These are phyloP conservation scores for Pisolithus tinctorius DNA, from an alignment of 768 basidiomycete genomes.

Conservation along the genomic window DNA sequence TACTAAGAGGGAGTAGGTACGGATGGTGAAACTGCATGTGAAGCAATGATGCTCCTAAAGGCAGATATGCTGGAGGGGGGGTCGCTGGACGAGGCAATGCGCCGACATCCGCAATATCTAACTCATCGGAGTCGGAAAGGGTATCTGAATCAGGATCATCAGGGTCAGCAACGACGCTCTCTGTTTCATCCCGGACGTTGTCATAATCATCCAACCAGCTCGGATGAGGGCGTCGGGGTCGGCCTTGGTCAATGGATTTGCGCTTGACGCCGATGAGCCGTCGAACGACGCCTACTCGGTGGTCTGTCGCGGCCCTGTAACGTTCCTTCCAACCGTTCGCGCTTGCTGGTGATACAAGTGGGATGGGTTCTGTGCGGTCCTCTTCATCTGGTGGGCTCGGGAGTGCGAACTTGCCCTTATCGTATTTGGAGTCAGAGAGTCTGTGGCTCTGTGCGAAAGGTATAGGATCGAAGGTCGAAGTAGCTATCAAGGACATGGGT, in stretches of 20 bases:
- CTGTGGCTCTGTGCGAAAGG: slow-evolving; percentile 62
- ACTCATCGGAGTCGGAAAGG: slow-evolving; percentile 36
- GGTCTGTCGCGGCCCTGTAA: slow-evolving; percentile 64
- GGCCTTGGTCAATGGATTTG: slow-evolving; percentile 39
- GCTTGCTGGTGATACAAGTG: slow-evolving; percentile 10
- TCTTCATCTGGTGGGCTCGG: slow-evolving; percentile 57
- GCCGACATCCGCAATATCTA: slow-evolving; percentile 20
- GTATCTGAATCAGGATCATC: slow-evolving; percentile 34
- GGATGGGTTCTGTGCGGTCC: slow-evolving; percentile 27
- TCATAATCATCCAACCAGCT: slow-evolving; percentile 42
- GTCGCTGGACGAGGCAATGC: slow-evolving; percentile 52
- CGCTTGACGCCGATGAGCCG: slow-evolving; percentile 69
- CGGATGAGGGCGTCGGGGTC: slow-evolving; percentile 31
- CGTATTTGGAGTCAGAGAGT: slow-evolving; percentile 66
- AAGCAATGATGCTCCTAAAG: slow-evolving; percentile 61
- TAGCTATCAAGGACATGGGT: slow-evolving; percentile 10
- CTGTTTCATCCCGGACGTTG: slow-evolving; percentile 38
- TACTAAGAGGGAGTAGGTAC: slow-evolving; percentile 54
- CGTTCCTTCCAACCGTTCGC: slow-evolving; percentile 40
- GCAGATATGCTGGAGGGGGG: slow-evolving; percentile 65
- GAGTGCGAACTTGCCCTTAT: slow-evolving; percentile 63
- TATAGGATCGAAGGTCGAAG: slow-evolving; percentile 60
- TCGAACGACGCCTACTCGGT: slow-evolving; percentile 59
- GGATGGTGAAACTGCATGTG: slow-evolving; percentile 63
- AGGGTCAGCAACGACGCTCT: slow-evolving; percentile 26